These are phyloP conservation scores for Phyllosticta ampelicida DNA, from an alignment of 2,329 filamentous ascomycete genomes.

Conservation along the genomic window DNA sequence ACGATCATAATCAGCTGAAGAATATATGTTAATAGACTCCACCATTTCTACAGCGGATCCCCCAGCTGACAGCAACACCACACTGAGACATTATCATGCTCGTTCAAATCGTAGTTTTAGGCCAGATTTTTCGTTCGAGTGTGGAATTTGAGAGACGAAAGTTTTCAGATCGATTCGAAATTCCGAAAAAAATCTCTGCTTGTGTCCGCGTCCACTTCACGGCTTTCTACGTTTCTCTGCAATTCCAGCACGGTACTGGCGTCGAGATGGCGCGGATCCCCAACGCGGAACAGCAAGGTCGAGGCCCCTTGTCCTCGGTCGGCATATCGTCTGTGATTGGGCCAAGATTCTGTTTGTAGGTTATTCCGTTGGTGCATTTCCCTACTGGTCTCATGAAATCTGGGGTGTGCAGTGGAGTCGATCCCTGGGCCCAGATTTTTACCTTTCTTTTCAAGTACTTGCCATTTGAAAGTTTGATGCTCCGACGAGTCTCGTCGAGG, in stretches of 20 bases:
- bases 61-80: background rate
- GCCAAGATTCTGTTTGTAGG: background rate
- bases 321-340: background rate
- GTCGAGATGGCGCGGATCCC: background rate
- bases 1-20: too few species aligned
- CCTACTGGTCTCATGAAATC: background rate
- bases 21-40: too few species aligned
- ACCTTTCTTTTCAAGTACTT: background rate
- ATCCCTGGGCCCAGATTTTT: background rate
- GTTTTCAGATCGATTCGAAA: background rate
- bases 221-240: background rate
- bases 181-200: too few species aligned
- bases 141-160: background rate
- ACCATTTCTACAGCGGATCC: too few species aligned
- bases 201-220: too few species aligned
- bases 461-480: too few species aligned
- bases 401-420: background rate
- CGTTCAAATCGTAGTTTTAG: background rate
- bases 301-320: background rate
- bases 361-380: background rate
- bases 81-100: background rate
- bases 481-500: background rate
- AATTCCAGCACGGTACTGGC: background rate
- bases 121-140: background rate
- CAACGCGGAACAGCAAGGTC: background rate